A percentile compares a stretch with the other conserved stretches of the same genome.
Conservation (phyloP, 768 basidiomycete species). For the Cystobasidium tubakii region DNA sequence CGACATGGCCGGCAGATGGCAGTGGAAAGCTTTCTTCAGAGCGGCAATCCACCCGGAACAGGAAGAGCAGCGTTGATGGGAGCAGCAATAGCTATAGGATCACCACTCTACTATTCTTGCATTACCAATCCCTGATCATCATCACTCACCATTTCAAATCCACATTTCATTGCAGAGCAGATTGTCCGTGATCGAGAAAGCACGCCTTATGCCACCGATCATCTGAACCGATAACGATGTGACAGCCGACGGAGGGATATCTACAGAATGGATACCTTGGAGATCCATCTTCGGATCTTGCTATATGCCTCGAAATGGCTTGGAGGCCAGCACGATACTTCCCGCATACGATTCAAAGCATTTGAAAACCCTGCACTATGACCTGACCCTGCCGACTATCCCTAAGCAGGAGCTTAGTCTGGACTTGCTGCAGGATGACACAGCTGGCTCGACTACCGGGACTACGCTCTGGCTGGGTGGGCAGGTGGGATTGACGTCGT, state of each 20-base stretch:
- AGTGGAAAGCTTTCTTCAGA: too few species aligned
- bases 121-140: background rate
- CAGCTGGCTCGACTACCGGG: slow-evolving; percentile 1
- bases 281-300: background rate
- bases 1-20: background rate
- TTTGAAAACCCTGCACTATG: background rate
- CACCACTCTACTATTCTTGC: too few species aligned
- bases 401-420: background rate
- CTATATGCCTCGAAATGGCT: background rate
- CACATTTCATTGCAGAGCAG: background rate
- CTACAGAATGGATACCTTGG: too few species aligned
- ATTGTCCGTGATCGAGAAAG: background rate
- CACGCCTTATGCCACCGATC: slow-evolving; percentile 7
- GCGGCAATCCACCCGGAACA: too few species aligned
- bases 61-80: too few species aligned
- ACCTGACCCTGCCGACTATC: background rate
- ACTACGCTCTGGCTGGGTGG: slow-evolving; percentile 33
- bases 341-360: slow-evolving; percentile 35
- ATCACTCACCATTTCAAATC: background rate
- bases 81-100: too few species aligned
- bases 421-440: slow-evolving; percentile 4
- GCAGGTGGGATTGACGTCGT: background rate
- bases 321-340: background rate
- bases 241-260: too few species aligned
- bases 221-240: background rate